These are phyloP conservation scores for Schizosaccharomyces japonicus DNA, from an alignment of 805 yeast species.

Conservation along the genomic window DNA sequence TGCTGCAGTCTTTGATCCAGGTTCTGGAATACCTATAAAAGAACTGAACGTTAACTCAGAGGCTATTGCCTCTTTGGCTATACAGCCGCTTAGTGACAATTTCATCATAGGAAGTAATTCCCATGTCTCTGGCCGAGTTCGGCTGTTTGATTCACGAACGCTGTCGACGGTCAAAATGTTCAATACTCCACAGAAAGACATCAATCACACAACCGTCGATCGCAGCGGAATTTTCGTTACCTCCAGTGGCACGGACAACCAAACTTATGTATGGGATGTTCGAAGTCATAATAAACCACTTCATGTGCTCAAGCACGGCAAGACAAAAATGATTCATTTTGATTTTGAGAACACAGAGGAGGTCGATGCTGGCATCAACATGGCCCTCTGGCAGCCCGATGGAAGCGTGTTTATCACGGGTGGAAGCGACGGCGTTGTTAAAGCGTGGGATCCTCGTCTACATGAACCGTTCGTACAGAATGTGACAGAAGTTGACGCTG, in stretches of 20 bases:
- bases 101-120: slow-evolving; percentile 1
- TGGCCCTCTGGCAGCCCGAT: slow-evolving; percentile 2
- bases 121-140: not conserved
- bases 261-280: slow-evolving; percentile 3
- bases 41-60: not conserved
- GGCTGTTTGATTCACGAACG: not conserved
- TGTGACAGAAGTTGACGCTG: not conserved
- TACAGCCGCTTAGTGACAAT: not conserved
- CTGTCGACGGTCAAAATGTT: not conserved
- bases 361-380: slow-evolving; percentile 1
- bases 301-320: slow-evolving; percentile 1
- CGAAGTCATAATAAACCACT: not conserved
- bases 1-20: slow-evolving; percentile 1
- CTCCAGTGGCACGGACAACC: slow-evolving; percentile 4
- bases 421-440: slow-evolving; percentile 3
- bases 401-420: slow-evolving; percentile 2
- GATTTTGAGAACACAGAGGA: slow-evolving; percentile 3
- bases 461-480: not conserved
- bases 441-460: slow-evolving; percentile 1
- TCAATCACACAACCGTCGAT: not conserved
- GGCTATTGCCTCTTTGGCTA: not conserved
- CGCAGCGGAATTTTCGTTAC: not conserved
- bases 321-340: not conserved
- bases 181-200: not conserved
- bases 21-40: not conserved